Evolutionary conservation across 192 early-diverging fungal genomes (phyloP).

Genomic region (Backusella sp.): DNA sequence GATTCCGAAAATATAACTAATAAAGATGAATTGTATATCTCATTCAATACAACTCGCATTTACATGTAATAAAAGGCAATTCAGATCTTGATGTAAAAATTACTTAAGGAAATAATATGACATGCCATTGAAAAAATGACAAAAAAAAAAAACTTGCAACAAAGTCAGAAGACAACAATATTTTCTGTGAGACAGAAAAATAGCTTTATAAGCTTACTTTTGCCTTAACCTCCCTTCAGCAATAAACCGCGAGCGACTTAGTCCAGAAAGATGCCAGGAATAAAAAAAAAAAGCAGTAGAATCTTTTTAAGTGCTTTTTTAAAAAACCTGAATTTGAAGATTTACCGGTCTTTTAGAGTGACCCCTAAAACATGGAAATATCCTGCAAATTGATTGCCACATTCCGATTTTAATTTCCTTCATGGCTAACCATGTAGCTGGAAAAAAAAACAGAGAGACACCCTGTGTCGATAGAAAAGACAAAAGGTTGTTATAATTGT

Average conservation of each 20-base stretch:
- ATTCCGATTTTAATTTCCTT: slow-evolving; percentile 1
- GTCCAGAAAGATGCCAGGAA: neutral
- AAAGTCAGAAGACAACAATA: neutral
- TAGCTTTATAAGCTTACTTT: neutral
- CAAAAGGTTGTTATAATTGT: neutral
- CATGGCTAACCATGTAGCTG: neutral
- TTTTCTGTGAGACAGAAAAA: neutral
- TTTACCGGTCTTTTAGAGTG: neutral
- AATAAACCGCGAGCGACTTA: neutral
- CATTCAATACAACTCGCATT: too few relatives aligned
- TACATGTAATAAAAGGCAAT: too few relatives aligned
- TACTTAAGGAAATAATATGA: neutral
- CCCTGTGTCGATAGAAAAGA: neutral
- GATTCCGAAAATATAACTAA: neutral
- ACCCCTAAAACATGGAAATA: neutral
- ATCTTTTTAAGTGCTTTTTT: neutral
- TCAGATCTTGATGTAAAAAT: neutral
- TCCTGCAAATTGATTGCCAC: neutral
- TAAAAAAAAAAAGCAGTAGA: neutral
- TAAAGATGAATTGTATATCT: too few relatives aligned
- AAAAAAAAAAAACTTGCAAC: too few relatives aligned
- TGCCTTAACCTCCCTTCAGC: neutral
- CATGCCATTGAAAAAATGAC: neutral
- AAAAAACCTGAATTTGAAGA: neutral
- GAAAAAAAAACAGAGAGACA: neutral